A percentile compares a stretch with the other conserved stretches of the same genome.
Evolutionary conservation across 495 filamentous ascomycete genomes (phyloP).

Genomic region (Penicillium cataractarum): DNA sequence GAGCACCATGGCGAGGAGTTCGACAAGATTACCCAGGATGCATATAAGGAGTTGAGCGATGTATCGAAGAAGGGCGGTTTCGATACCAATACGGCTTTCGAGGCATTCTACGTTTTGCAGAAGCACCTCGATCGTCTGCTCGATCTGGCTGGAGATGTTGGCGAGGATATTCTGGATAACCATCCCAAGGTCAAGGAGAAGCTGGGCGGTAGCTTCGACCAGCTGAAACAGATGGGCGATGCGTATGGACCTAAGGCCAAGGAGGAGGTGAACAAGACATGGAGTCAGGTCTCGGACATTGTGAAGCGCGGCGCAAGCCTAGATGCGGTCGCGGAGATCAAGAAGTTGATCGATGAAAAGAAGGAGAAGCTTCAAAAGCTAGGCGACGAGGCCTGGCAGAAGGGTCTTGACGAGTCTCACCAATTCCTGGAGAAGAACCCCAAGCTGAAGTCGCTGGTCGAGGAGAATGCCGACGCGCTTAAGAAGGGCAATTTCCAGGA

Average conservation of each 20-base stretch:
- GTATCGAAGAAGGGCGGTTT: slow-evolving; percentile 49
- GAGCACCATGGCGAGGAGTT: slow-evolving; percentile 64
- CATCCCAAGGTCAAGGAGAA: slow-evolving; percentile 69
- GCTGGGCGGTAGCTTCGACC: slow-evolving; percentile 62
- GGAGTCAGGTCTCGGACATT: slow-evolving; percentile 60
- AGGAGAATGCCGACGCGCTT: slow-evolving; percentile 60
- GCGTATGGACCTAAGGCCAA: slow-evolving; percentile 68
- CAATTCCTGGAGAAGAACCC: slow-evolving; percentile 69
- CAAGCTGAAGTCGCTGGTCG: slow-evolving; percentile 63
- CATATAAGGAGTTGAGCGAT: slow-evolving; percentile 60
- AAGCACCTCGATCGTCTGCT: slow-evolving; percentile 54
- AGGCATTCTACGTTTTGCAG: slow-evolving; percentile 56
- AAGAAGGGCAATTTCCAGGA: slow-evolving; percentile 61
- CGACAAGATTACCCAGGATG: slow-evolving; percentile 60
- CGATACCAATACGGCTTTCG: slow-evolving; percentile 52
- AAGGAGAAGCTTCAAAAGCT: slow-evolving; percentile 60
- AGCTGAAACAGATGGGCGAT: slow-evolving; percentile 66
- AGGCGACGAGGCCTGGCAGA: slow-evolving; percentile 65
- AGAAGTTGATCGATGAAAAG: slow-evolving; percentile 66
- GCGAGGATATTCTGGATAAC: slow-evolving; percentile 61
- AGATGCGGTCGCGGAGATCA: slow-evolving; percentile 54
- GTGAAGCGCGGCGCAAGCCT: slow-evolving; percentile 55
- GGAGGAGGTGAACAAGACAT: slow-evolving; percentile 69
- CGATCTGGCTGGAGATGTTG: slow-evolving; percentile 57
- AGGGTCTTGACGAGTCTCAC: slow-evolving; percentile 62